Evolutionary conservation across 805 yeast species (phyloP).

Genomic region (Diddensiella transvaalensis): DNA sequence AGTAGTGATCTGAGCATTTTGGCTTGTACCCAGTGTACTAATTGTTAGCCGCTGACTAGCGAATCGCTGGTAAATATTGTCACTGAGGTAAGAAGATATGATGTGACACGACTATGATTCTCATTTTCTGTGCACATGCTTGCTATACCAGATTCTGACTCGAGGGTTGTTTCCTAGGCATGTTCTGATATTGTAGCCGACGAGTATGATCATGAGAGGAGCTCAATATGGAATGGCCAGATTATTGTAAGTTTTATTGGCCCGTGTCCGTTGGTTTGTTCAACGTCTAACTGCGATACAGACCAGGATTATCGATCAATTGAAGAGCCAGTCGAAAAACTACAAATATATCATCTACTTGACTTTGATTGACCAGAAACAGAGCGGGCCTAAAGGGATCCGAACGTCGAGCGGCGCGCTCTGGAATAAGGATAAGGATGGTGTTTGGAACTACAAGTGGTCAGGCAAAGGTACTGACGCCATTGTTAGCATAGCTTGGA

Average conservation of each 20-base stretch:
- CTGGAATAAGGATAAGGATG: conserved; percentile 28
- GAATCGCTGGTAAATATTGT: neutral
- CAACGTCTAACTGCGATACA: conserved; percentile 7
- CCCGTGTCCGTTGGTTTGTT: neutral
- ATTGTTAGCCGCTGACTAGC: neutral
- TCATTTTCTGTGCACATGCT: no score
- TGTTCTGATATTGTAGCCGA: neutral
- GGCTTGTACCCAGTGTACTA: no score
- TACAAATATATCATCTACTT: conserved; percentile 24
- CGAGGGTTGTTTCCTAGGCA: no score
- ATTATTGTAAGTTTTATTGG: conserved; percentile 14
- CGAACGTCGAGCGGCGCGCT: conserved; percentile 21
- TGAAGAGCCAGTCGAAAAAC: conserved; percentile 16
- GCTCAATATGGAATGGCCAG: conserved; percentile 17
- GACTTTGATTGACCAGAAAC: conserved; percentile 18
- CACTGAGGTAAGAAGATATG: neutral
- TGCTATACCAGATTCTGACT: neutral
- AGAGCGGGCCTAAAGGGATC: conserved; percentile 24
- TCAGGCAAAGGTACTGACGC: conserved; percentile 21
- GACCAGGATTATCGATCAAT: conserved; percentile 5
- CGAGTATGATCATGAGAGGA: conserved; percentile 15
- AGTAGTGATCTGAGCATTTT: no score
- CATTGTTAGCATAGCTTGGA: conserved; percentile 25
- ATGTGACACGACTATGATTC: neutral
- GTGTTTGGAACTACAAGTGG: conserved; percentile 26